A percentile compares a stretch with the other conserved stretches of the same genome.
These are phyloP conservation scores for Curvularia hawaiiensis DNA, from an alignment of 2,329 filamentous ascomycete species.

Conservation along the genomic window DNA sequence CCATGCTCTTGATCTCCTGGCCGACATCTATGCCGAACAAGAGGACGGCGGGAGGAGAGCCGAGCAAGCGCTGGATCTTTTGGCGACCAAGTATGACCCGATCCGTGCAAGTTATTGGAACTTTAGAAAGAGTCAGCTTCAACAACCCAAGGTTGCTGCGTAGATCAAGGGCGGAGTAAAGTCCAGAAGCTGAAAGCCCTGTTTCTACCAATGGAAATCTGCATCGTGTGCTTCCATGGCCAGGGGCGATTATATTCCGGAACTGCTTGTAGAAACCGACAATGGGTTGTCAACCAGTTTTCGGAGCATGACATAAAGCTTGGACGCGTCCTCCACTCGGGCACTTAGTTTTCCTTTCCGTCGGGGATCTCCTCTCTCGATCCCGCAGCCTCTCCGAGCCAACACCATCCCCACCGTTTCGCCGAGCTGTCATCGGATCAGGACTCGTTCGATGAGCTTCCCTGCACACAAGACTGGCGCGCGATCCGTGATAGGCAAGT, in stretches of 20 bases:
- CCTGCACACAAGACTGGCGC: constrained; percentile 20
- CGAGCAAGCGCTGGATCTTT: constrained; percentile 69
- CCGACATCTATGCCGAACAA: constrained; percentile 65
- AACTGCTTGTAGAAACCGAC: constrained; percentile 12
- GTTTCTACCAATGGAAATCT: constrained; percentile 29
- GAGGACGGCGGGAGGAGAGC: constrained; percentile 66
- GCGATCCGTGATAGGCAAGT: constrained; percentile 24
- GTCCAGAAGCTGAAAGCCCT: constrained; percentile 23
- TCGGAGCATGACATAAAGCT: constrained; percentile 18
- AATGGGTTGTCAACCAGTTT: constrained; percentile 12
- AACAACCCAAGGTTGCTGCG: constrained; percentile 30
- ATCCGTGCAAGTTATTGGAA: constrained; percentile 93
- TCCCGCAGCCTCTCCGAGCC: constrained; percentile 25
- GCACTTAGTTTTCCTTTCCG: constrained; percentile 22
- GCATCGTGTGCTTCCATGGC: constrained; percentile 11
- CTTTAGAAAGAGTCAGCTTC: constrained; percentile 62
- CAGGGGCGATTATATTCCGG: not conserved
- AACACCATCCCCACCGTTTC: constrained; percentile 9
- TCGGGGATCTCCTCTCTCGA: constrained; percentile 22
- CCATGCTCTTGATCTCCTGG: constrained; percentile 72
- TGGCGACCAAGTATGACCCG: constrained; percentile 88
- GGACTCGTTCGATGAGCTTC: constrained; percentile 24
- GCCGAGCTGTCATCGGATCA: constrained; percentile 26
- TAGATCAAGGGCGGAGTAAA: constrained; percentile 18
- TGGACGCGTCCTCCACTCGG: constrained; percentile 16